Base-by-base conservation (phyloP, 1,284 basidiomycete species). In the Xerocomus minutiporus region DNA sequence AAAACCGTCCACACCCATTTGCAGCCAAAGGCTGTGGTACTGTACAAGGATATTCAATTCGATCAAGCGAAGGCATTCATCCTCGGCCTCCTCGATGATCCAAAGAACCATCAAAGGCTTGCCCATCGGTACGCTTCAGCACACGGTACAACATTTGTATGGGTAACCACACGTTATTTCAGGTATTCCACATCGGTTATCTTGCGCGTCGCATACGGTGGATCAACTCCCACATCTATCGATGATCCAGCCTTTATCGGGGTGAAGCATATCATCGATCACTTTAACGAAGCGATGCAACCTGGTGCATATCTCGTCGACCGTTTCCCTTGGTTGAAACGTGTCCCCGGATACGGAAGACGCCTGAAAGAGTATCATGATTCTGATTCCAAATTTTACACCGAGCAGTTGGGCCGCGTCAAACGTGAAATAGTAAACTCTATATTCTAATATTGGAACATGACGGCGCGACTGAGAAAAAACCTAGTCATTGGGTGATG, bases 261-360 rank as follows among this genome's bases (percentile, higher is more conserved):
- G 15, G 76, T 87, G 32, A 79, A 76, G 46, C 66, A 73, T 15
- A 74, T 73, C 31, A 65, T 82, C 3, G 67, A 73, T 3, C 72
- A 79, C 15, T 72, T 88, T 9, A 78, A 80, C 5, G 65, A 71
- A 20, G 75, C 72, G 1, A 71, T 85, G 47, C 74, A 76, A 0
- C 83, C 83, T 0, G 82, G 81, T 2, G 66, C 76, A 2, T 84
- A 78, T 68, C 69, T 77, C 31, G 79, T 88, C 8, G 84, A 88
- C 60, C 66, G 73, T 5, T 79, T 76, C 54, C 83, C 84, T 0
- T 71, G 80, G 61, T 68, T 88, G 6, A 71, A 71, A 67, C 77
- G 70, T 20, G 61, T 64, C n/a, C 61, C 66, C 1, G 56, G 59
- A 46, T 59, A 58, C 39, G 58, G 54, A 32, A 50, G 36, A 0